Conservation (phyloP, 257 asterid species). For the Salvia miltiorrhiza region DNA sequence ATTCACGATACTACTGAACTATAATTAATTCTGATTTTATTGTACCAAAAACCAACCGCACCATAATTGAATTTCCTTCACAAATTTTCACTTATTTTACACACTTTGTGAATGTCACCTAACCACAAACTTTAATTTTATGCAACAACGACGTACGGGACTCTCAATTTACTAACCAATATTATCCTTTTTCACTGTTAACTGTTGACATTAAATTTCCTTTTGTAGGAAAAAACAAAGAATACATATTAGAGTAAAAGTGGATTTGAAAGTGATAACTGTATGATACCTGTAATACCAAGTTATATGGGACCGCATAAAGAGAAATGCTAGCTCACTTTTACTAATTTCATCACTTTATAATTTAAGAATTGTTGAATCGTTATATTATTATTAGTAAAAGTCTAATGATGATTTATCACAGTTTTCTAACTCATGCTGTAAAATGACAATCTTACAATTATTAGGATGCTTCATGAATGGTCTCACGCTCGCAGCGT, state of each 20-base stretch:
- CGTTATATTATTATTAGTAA: neutral
- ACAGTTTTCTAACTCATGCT: neutral
- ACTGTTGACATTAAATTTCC: neutral
- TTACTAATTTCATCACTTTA: neutral
- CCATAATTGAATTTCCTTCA: neutral
- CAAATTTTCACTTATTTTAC: neutral
- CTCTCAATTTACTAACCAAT: neutral
- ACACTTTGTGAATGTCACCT: neutral
- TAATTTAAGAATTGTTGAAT: conserved; percentile 1
- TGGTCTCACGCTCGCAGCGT: neutral
- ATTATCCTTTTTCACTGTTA: neutral
- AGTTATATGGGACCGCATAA: neutral
- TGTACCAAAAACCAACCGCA: neutral
- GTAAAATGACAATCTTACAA: neutral
- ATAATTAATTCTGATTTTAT: neutral
- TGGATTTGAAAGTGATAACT: neutral
- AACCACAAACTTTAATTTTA: neutral
- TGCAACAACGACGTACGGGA: neutral
- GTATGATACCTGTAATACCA: neutral
- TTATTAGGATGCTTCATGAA: neutral
- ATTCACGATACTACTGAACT: neutral
- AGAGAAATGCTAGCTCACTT: conserved; percentile 3
- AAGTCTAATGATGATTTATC: neutral
- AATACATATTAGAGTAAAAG: neutral
- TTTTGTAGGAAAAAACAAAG: neutral